Base-by-base conservation (phyloP, 352 stramenopile genomes). In the Phytophthora niederhauseri region DNA sequence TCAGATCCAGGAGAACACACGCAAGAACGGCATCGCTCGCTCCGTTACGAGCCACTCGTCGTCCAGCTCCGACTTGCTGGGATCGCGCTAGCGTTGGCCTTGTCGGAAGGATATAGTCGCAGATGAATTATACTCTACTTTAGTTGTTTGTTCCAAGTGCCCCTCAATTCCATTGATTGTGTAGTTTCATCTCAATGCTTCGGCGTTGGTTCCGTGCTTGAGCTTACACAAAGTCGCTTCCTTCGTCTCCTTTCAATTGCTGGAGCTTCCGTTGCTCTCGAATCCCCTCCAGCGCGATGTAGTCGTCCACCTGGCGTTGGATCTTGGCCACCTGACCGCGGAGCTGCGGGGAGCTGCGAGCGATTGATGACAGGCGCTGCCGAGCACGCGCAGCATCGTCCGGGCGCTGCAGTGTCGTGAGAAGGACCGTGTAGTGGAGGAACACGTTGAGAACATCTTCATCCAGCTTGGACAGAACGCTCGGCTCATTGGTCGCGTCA, bases 21-120 rank as follows among this genome's bases (percentile, higher is more conserved):
- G 61, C 30, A 62, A 26, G 31, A 46, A 70, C 49, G 67, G 50
- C 22, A 70, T 70, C 30, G 56, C 19, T 1, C 41, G 61, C 30
- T 74, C 67, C 12, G 56, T 74, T 48, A 70, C 67, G 6, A 74
- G 67, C 30, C 67, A 74, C 61, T 74, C 67, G 48, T 74, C 67
- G 11, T 74, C 67, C 41, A 74, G 67, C 26, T 74, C 61, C 31
- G 67, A 74, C 56, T 50, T 71, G 61, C 34, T 69, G 24, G 26
- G 36, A 22, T 68, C 57, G 22, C 30, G 30, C 30, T 34, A 34
- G 41, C 65, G 51, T 56, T 72, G 67, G 46, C 20, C 22, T 51
- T 61, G 12, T 67, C 2, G 30, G 24, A 55, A 30, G 15, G 58
- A 72, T 38, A 61, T 73, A 73, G 59, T 72, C 24, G 52, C 66